phyloP scores from a whole-genome alignment of 2,329 filamentous ascomycete species.

The Fusarium nisikadoi region DNA sequence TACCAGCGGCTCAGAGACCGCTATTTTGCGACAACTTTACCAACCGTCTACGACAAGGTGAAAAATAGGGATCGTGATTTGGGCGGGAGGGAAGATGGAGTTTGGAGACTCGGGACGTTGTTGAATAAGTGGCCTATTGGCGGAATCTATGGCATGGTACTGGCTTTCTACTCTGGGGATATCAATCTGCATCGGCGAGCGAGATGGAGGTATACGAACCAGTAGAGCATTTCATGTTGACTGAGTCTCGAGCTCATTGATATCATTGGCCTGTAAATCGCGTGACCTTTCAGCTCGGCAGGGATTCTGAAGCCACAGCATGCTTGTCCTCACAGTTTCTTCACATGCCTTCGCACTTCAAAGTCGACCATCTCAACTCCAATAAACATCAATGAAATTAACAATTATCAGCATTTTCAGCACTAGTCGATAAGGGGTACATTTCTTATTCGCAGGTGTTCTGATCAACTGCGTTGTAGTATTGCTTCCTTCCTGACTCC shows the following conservation, averaged over 20 bases:
- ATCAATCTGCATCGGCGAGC: conserved; percentile 23
- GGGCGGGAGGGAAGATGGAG: conserved; percentile 2
- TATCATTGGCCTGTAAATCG: too few relatives aligned
- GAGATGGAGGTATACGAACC: conserved; percentile 15
- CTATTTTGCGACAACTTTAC: conserved; percentile 67
- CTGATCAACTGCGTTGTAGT: too few relatives aligned
- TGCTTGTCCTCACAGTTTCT: too few relatives aligned
- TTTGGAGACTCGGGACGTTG: not conserved
- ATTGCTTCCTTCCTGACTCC: not conserved
- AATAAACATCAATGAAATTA: too few relatives aligned
- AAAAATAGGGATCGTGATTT: conserved; percentile 56
- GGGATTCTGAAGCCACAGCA: too few relatives aligned
- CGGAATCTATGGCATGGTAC: conserved; percentile 38
- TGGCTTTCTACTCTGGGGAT: conserved; percentile 32
- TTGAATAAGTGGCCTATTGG: conserved; percentile 34
- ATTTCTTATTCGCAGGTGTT: too few relatives aligned
- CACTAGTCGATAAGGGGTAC: too few relatives aligned
- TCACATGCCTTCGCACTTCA: too few relatives aligned
- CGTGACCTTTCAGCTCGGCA: too few relatives aligned
- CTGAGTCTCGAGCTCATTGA: too few relatives aligned
- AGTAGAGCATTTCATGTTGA: not conserved
- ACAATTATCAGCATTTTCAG: too few relatives aligned
- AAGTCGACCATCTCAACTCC: too few relatives aligned
- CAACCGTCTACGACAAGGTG: conserved; percentile 74
- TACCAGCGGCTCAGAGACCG: conserved; percentile 69